These are phyloP conservation scores for Verticillium dahliae DNA, from an alignment of 2,329 filamentous ascomycete species.

Conservation along the genomic window DNA sequence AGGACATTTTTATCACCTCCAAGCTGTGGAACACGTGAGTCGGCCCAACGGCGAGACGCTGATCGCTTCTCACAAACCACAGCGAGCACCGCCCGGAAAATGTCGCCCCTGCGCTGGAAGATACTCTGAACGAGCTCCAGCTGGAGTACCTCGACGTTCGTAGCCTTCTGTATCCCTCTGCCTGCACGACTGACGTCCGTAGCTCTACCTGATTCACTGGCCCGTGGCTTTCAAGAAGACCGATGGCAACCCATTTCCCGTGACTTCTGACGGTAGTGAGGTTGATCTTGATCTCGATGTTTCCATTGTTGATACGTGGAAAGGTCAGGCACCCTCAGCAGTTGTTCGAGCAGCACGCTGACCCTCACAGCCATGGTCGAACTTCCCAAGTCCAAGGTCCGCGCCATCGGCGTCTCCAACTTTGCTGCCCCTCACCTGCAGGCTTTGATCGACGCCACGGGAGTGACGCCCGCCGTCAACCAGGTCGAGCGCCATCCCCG, in stretches of 20 bases:
- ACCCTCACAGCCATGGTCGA: not conserved
- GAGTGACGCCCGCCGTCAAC: slow-evolving; percentile 64
- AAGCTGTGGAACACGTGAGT: slow-evolving; percentile 81
- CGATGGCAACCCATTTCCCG: slow-evolving; percentile 71
- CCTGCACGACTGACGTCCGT: slow-evolving; percentile 60
- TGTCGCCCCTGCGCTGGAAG: slow-evolving; percentile 48
- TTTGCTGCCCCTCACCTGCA: slow-evolving; percentile 77
- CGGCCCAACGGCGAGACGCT: slow-evolving; percentile 56
- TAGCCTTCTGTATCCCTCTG: slow-evolving; percentile 46
- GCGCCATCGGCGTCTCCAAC: slow-evolving; percentile 81
- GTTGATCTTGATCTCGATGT: slow-evolving; percentile 54
- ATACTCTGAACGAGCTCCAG: slow-evolving; percentile 47
- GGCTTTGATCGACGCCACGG: slow-evolving; percentile 63
- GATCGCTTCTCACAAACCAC: slow-evolving; percentile 45
- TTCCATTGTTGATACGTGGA: slow-evolving; percentile 36
- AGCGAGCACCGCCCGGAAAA: slow-evolving; percentile 54
- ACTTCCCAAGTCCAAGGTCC: slow-evolving; percentile 60
- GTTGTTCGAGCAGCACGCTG: not conserved
- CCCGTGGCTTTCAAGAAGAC: slow-evolving; percentile 61
- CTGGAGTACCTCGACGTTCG: slow-evolving; percentile 51
- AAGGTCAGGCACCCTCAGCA: slow-evolving; percentile 19
- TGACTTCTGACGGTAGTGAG: slow-evolving; percentile 70
- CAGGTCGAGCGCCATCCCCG: slow-evolving; percentile 78
- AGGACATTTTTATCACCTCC: slow-evolving; percentile 67
- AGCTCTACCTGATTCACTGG: slow-evolving; percentile 70